Percentiles rank a stretch among this genome's conserved stretches.
Evolutionary conservation across 306 rosid genomes (phyloP).

Genomic region (Vachellia pachyceras): DNA sequence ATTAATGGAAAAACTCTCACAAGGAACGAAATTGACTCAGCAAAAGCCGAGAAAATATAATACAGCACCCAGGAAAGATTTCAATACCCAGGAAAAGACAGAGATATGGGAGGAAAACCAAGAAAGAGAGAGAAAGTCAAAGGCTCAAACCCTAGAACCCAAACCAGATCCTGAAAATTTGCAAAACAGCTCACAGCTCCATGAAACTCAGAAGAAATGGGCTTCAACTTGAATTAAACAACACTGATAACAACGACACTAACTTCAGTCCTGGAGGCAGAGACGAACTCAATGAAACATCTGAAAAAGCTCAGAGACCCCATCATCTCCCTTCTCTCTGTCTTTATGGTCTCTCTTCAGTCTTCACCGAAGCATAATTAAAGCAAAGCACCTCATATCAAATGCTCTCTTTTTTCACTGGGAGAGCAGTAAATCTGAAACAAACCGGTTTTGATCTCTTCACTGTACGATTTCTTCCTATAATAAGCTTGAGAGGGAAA

Average conservation of each 20-base stretch:
- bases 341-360: slow-evolving; percentile 26
- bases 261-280: slow-evolving; percentile 32
- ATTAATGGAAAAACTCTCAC: background rate
- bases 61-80: slow-evolving; percentile 31
- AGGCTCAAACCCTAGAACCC: slow-evolving; percentile 67
- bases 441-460: slow-evolving; percentile 43
- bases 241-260: slow-evolving; percentile 1
- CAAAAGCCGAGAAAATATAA: slow-evolving; percentile 31
- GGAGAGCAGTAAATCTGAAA: slow-evolving; percentile 49
- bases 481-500: slow-evolving; percentile 37
- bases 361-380: slow-evolving; percentile 43
- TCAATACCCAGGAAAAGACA: slow-evolving; percentile 26
- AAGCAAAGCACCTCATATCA: slow-evolving; percentile 48
- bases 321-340: background rate
- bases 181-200: slow-evolving; percentile 35
- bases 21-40: background rate
- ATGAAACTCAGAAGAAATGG: slow-evolving; percentile 34
- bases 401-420: slow-evolving; percentile 50
- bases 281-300: slow-evolving; percentile 37
- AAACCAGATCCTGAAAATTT: slow-evolving; percentile 77
- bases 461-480: slow-evolving; percentile 35
- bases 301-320: slow-evolving; percentile 33
- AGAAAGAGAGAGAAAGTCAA: slow-evolving; percentile 48
- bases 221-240: slow-evolving; percentile 7
- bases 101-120: slow-evolving; percentile 33